These are phyloP conservation scores for Termitomyces sp. DNA, from an alignment of 768 basidiomycete genomes.

Conservation along the genomic window DNA sequence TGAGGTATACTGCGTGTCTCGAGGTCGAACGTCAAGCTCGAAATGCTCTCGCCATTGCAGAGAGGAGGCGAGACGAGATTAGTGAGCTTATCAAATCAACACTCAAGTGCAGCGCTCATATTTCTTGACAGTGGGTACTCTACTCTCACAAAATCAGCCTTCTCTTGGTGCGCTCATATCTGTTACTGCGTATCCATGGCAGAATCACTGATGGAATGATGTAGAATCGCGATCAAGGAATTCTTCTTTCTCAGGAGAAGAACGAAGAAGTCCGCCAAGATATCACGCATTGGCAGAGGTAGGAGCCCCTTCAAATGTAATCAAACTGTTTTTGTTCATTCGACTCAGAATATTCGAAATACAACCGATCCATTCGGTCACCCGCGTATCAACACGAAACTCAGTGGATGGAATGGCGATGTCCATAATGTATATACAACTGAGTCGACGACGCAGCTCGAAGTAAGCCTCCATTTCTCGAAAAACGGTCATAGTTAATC, in stretches of 20 bases:
- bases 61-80: conserved; percentile 68
- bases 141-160: conserved; percentile 45
- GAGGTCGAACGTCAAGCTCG: conserved; percentile 66
- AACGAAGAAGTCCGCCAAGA: conserved; percentile 41
- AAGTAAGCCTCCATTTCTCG: conserved; percentile 28
- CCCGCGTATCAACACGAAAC: conserved; percentile 37
- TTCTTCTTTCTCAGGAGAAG: conserved; percentile 49
- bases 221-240: conserved; percentile 46
- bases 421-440: conserved; percentile 38
- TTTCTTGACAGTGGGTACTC: conserved; percentile 37
- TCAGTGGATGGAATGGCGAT: conserved; percentile 47
- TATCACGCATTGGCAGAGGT: conserved; percentile 47
- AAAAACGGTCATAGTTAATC: conserved; percentile 3
- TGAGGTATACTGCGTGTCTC: conserved; percentile 64
- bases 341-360: conserved; percentile 32
- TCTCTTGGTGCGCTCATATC: conserved; percentile 22
- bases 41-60: conserved; percentile 58
- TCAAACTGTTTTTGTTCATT: neutral
- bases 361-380: conserved; percentile 38
- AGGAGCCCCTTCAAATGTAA: conserved; percentile 3
- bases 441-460: conserved; percentile 40
- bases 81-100: conserved; percentile 29
- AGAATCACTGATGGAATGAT: conserved; percentile 14
- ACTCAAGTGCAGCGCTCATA: conserved; percentile 11
- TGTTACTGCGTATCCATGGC: conserved; percentile 11